These are phyloP conservation scores for Hortiboletus flavorubellus DNA, from an alignment of 768 basidiomycete species.

Conservation along the genomic window DNA sequence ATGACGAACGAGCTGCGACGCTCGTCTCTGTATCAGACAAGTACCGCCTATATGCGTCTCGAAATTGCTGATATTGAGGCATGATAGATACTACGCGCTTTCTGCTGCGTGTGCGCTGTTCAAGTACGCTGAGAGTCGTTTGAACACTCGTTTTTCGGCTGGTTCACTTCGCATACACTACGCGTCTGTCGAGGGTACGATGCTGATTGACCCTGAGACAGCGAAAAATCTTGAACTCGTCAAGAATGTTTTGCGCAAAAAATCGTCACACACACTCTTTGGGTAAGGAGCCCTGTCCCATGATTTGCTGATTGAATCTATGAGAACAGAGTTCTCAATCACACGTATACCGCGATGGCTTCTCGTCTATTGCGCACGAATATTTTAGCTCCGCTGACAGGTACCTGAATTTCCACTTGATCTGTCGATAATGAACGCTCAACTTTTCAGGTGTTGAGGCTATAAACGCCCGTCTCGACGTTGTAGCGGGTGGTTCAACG, in stretches of 20 bases:
- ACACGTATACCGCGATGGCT: constrained; percentile 91
- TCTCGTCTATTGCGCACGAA: constrained; percentile 74
- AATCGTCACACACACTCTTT: constrained; percentile 72
- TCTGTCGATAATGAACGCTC: not conserved
- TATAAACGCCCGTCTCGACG: constrained; percentile 81
- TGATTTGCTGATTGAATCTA: not conserved
- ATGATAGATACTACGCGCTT: constrained; percentile 77
- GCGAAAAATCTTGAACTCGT: constrained; percentile 88
- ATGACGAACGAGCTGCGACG: constrained; percentile 78
- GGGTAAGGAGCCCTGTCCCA: constrained; percentile 44
- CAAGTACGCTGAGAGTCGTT: constrained; percentile 70
- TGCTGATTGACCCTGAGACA: constrained; percentile 92
- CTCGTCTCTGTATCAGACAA: constrained; percentile 78
- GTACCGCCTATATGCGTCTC: constrained; percentile 44
- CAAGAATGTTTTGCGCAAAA: constrained; percentile 64
- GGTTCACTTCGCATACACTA: constrained; percentile 73
- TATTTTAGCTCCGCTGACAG: constrained; percentile 77
- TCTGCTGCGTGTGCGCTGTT: constrained; percentile 85
- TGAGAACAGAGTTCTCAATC: constrained; percentile 57
- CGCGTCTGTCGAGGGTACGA: constrained; percentile 80
- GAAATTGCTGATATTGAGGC: constrained; percentile 4
- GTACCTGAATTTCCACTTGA: constrained; percentile 33
- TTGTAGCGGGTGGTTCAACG: constrained; percentile 63
- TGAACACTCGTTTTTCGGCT: constrained; percentile 68
- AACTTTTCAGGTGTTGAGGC: constrained; percentile 35